Percentiles rank a stretch among this genome's conserved stretches.
Evolutionary conservation across 176 grass and related monocot species (phyloP).

Genomic region (Themeda triandra): DNA sequence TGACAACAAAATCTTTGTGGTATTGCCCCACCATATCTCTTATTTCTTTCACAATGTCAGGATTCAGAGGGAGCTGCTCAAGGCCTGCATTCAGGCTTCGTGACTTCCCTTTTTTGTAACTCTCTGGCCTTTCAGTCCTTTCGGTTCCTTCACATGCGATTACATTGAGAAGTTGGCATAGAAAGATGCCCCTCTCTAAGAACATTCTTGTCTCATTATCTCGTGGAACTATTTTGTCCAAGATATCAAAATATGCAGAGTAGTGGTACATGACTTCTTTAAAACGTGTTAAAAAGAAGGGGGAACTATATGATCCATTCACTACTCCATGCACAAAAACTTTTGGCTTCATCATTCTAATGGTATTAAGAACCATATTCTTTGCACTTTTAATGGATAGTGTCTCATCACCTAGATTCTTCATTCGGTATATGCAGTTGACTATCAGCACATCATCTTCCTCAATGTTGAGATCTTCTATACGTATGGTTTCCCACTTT

Average conservation of each 20-base stretch:
- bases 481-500: conserved; percentile 49
- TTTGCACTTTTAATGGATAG: conserved; percentile 29
- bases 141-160: conserved; percentile 39
- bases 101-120: conserved; percentile 30
- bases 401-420: conserved; percentile 41
- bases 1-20: conserved; percentile 24
- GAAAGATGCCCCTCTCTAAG: conserved; percentile 13
- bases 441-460: conserved; percentile 33
- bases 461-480: conserved; percentile 27
- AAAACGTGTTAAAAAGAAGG: conserved; percentile 38
- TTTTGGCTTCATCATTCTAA: conserved; percentile 28
- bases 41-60: conserved; percentile 14
- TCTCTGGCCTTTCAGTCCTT: conserved; percentile 37
- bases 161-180: conserved; percentile 14
- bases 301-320: conserved; percentile 36
- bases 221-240: conserved; percentile 21
- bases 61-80: conserved; percentile 31
- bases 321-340: conserved; percentile 28
- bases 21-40: conserved; percentile 16
- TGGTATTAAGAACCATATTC: conserved; percentile 23
- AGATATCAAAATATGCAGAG: conserved; percentile 23
- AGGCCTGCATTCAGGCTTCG: conserved; percentile 17
- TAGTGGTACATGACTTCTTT: conserved; percentile 43
- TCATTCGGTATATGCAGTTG: conserved; percentile 27
- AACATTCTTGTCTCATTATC: conserved; percentile 28